These are phyloP conservation scores for Fusarium sp. DNA, from an alignment of 2,329 filamentous ascomycete species.

Conservation along the genomic window DNA sequence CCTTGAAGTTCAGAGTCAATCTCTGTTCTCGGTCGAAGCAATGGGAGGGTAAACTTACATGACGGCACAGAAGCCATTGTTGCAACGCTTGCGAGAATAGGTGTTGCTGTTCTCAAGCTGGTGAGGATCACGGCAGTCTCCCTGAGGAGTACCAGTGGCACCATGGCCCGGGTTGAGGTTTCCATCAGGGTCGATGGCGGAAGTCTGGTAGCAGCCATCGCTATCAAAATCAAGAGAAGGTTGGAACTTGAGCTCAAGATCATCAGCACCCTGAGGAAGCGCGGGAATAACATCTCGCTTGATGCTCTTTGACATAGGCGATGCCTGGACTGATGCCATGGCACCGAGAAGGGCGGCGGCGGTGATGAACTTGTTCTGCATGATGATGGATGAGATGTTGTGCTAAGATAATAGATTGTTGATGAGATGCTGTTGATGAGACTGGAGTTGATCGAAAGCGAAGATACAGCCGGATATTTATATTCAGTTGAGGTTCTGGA, in stretches of 20 bases:
- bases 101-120: conserved; percentile 52
- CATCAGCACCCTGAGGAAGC: conserved; percentile 52
- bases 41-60: conserved; percentile 35
- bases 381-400: conserved; percentile 11
- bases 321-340: conserved; percentile 36
- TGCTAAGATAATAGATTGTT: background rate
- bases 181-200: conserved; percentile 58
- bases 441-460: background rate
- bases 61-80: conserved; percentile 52
- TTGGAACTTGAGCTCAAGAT: conserved; percentile 54
- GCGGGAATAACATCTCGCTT: conserved; percentile 49
- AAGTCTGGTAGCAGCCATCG: conserved; percentile 61
- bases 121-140: conserved; percentile 49
- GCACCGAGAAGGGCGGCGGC: conserved; percentile 36
- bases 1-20: conserved; percentile 7
- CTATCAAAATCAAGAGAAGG: conserved; percentile 57
- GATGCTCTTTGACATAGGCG: conserved; percentile 22
- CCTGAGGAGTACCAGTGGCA: conserved; percentile 49
- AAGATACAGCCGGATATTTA: conserved; percentile 2
- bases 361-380: conserved; percentile 36
- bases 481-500: background rate
- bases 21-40: rapidly evolving
- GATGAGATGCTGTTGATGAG: background rate
- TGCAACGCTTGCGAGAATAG: conserved; percentile 52
- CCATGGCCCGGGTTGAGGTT: conserved; percentile 48